Evolutionary conservation across 2,329 filamentous ascomycete genomes (phyloP), one percentile per base, ranked within the genome.

Genomic region (Nothophoma quercina): DNA sequence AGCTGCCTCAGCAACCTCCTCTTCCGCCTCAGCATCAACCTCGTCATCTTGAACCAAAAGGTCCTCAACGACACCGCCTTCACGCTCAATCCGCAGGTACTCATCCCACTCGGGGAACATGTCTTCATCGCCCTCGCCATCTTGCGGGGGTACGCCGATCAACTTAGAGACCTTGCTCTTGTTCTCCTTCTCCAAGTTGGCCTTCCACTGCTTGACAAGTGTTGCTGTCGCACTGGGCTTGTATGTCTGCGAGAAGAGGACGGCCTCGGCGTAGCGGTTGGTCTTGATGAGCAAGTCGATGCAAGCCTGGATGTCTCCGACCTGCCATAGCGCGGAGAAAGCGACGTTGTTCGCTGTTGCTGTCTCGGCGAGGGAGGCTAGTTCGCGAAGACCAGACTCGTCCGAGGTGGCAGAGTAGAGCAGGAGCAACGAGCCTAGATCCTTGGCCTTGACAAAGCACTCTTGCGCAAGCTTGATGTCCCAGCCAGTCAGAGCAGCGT

Each of bases 61-160:
- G 47, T 73, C 73, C 33, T 75, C 75, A 26, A 76, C 75, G 42
- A 77, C 72, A 3, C 80, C 81, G 3, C 89, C 89, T 64, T 92
- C 87, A 53, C 83, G 84, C 79, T 98, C 95, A 57, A 96, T 72
- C 68, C 84, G 83, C 64, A 98, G 72, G 80, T 91, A 97, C 75
- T 95, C 89, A 4, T 96, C 90, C 95, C 95, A 99, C 68, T 97
- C 91, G 0, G 93, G 93, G 78, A 99, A 99, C 63, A 99, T 83
- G 2, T 96, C 93, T 32, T 89, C 89, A 55, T 86, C 83, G 6
- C 79, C 78, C 55, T 83, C 81, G 2, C 76, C 77, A 54, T 92
- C 90, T 7, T 51, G 51, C 12, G 86, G 89, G 0, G 95, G 95
- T 0, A 91, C 83, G 55, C 90, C 93, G 46, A 99, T 84, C 42